phyloP scores from a whole-genome alignment of 352 stramenopile species.

The Phytophthora melonis region DNA sequence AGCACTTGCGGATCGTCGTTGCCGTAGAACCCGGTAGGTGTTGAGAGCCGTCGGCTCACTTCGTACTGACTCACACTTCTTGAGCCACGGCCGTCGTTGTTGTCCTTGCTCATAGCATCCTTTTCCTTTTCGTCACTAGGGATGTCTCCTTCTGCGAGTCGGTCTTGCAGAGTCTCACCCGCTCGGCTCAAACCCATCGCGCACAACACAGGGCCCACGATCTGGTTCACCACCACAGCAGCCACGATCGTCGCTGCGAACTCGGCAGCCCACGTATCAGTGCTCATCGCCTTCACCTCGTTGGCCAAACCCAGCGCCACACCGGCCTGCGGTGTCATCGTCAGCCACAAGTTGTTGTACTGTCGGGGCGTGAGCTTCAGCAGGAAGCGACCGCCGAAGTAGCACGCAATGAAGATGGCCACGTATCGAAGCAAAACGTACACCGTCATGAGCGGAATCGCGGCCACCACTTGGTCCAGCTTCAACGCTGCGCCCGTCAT shows the following conservation, averaged over 20 bases:
- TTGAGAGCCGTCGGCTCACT: constrained; percentile 16
- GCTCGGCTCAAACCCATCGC: constrained; percentile 59
- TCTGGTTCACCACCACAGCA: constrained; percentile 77
- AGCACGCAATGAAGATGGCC: constrained; percentile 73
- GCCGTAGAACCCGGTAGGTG: constrained; percentile 21
- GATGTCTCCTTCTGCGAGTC: constrained; percentile 1
- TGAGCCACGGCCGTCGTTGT: background rate
- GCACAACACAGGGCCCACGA: constrained; percentile 71
- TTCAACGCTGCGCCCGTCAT: constrained; percentile 76
- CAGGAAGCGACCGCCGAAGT: constrained; percentile 63
- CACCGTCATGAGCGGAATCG: constrained; percentile 71
- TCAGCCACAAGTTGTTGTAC: constrained; percentile 84
- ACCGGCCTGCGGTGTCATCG: constrained; percentile 73
- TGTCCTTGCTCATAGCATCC: constrained; percentile 15
- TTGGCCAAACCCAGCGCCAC: constrained; percentile 68
- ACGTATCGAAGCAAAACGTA: constrained; percentile 70
- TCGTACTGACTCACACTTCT: constrained; percentile 25
- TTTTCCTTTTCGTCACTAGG: constrained; percentile 13
- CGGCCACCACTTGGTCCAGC: constrained; percentile 69
- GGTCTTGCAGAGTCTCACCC: constrained; percentile 54
- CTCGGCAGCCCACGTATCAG: constrained; percentile 62
- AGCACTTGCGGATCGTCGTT: constrained; percentile 55
- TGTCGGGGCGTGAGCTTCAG: constrained; percentile 62
- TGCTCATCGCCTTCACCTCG: constrained; percentile 64
- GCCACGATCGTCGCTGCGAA: constrained; percentile 74